These are phyloP conservation scores for Aspergillus terreus DNA, from an alignment of 2,329 filamentous ascomycete species.

Conservation along the genomic window DNA sequence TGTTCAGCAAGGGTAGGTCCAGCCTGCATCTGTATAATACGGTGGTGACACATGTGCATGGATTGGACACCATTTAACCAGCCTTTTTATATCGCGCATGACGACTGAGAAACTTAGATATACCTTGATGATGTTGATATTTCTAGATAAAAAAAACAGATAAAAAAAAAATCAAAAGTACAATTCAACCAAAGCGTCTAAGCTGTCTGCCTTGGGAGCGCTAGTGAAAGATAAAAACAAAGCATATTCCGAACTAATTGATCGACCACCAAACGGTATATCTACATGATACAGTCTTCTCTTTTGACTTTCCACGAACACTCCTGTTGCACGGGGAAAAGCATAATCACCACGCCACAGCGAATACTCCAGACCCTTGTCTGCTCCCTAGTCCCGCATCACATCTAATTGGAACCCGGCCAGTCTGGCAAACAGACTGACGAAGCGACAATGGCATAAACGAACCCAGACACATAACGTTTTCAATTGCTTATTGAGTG, in stretches of 20 bases:
- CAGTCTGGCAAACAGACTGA: constrained; percentile 3
- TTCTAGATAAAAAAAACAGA: neutral
- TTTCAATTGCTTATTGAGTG: constrained; percentile 49
- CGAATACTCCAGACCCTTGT: constrained; percentile 5
- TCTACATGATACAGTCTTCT: constrained; percentile 28
- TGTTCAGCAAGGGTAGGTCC: constrained; percentile 42
- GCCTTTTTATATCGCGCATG: neutral
- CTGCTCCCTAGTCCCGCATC: neutral
- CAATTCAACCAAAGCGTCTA: neutral
- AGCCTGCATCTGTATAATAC: constrained; percentile 17
- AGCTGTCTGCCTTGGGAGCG: no score
- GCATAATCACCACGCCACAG: constrained; percentile 2
- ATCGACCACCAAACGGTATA: constrained; percentile 29
- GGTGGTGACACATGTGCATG: constrained; percentile 1
- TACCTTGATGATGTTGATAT: neutral
- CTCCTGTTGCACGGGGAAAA: constrained; percentile 1
- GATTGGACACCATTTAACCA: neutral
- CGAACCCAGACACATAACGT: constrained; percentile 8
- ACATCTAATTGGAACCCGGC: constrained; percentile 1
- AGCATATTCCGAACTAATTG: constrained; percentile 18
- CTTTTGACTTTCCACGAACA: constrained; percentile 2
- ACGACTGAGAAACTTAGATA: constrained; percentile 3
- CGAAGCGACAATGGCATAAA: constrained; percentile 5
- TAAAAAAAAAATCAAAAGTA: neutral
- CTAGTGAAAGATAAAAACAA: constrained; percentile 1